These are phyloP conservation scores for Candida lessepsii DNA, from an alignment of 805 yeast species.

Conservation along the genomic window DNA sequence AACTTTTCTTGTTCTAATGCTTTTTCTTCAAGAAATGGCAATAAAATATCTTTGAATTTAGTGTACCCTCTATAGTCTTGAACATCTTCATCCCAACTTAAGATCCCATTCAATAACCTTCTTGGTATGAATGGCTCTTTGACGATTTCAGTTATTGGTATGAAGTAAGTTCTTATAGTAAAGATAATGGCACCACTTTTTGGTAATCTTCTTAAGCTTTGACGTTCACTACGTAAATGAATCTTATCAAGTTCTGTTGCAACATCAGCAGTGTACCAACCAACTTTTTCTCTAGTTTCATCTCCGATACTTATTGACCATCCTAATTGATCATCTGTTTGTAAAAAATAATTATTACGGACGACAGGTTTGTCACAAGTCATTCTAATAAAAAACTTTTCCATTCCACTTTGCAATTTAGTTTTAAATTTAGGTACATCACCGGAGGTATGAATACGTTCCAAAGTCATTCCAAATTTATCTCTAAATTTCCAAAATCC, in stretches of 20 bases:
- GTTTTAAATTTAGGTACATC: constrained; percentile 66
- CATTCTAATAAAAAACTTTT: constrained; percentile 57
- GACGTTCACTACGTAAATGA: constrained; percentile 64
- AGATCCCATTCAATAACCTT: constrained; percentile 56
- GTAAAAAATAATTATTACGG: constrained; percentile 64
- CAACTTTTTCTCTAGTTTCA: constrained; percentile 50
- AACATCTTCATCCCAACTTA: constrained; percentile 61
- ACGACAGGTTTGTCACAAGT: constrained; percentile 63
- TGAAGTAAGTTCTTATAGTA: constrained; percentile 63
- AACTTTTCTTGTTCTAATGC: constrained; percentile 48
- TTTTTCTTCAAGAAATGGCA: constrained; percentile 52
- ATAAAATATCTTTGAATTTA: constrained; percentile 49
- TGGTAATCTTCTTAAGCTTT: constrained; percentile 60
- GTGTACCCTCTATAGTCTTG: constrained; percentile 58
- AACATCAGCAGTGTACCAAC: constrained; percentile 61
- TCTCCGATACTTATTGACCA: constrained; percentile 67
- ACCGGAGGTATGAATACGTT: constrained; percentile 61
- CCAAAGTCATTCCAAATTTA: constrained; percentile 53
- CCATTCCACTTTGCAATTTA: constrained; percentile 62
- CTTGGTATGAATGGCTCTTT: constrained; percentile 63
- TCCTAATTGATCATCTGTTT: constrained; percentile 59
- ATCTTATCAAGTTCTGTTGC: constrained; percentile 48
- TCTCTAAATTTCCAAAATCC: constrained; percentile 71
- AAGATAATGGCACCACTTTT: constrained; percentile 55
- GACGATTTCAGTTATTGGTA: constrained; percentile 52